Evolutionary conservation across 345 rosid genomes (phyloP).

Genomic region (Salix suchowensis): DNA sequence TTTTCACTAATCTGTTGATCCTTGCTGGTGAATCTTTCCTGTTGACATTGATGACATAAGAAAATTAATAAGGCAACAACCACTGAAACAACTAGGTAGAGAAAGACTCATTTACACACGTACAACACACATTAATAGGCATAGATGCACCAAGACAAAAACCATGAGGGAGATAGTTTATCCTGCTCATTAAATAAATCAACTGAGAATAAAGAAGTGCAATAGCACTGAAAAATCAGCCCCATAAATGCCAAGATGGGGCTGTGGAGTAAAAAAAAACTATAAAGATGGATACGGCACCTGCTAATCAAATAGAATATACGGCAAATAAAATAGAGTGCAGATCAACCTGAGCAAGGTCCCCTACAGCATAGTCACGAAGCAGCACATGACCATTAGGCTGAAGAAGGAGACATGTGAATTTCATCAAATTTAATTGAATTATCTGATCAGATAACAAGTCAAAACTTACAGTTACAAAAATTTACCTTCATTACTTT

Average conservation of each 20-base stretch:
- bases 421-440: conserved; percentile 4
- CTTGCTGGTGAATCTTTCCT: conserved; percentile 84
- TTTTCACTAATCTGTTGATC: conserved; percentile 84
- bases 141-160: background rate
- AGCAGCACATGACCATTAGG: conserved; percentile 70
- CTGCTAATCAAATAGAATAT: background rate
- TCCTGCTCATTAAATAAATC: background rate
- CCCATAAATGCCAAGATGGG: background rate
- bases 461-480: background rate
- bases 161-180: background rate
- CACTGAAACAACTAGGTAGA: background rate
- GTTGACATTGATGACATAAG: conserved; percentile 20
- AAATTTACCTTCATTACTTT: conserved; percentile 66
- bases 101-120: background rate
- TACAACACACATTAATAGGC: no score
- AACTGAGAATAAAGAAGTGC: no score
- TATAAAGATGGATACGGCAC: background rate
- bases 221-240: background rate
- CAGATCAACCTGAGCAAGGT: conserved; percentile 80
- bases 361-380: conserved; percentile 85
- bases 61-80: background rate
- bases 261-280: background rate
- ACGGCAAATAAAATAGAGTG: background rate
- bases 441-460: background rate
- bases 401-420: conserved; percentile 33